Base-by-base conservation (phyloP, 306 rosid genomes). In the Pachyrhizus erosus region DNA sequence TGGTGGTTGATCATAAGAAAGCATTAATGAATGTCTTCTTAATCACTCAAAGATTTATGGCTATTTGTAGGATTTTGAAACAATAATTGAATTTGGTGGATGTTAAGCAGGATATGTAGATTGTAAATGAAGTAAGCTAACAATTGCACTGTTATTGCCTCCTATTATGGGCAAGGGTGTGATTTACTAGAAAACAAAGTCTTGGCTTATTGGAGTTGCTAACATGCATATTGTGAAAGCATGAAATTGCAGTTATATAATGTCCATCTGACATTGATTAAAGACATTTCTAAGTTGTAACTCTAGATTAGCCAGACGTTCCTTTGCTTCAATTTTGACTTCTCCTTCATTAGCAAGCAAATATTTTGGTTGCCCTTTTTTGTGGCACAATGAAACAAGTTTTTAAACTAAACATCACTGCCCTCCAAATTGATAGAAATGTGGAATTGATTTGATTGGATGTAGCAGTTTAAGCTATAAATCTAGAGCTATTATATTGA, bases 1-100 rank as follows among this genome's bases (percentile, higher is more conserved):
- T 55, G 52, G 78, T 73, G 43, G 81, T 48, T 80, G 80, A 42
- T 70, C 77, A 29, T 73, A 34, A 48, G 15, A 55, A 82, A 57
- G 29, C 11, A 57, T 40, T 78, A 2, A 66, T 66, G 24, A 9
- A 23, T 40, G 54, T 40, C 85, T 82, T 82, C 60, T 43, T 58
- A 40, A 57, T 80, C 60, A 80, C 83, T 57, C 60, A 70, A 34
- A 15, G 24, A 23, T 52, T 69, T 29, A 31, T 66, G 82, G 58
- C 72, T 43, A 26, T 55, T 10, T 79, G 70, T 31, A 37, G 40
- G 58, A 39, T 62, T 79, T 69, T 79, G 48, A 52, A 26, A 42
- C 31, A 70, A 69, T 52, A 68, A 52, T 68, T 79, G 58, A 52
- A 42, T 67, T 67, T 67, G 73, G 51, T 77, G 64, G 60, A 26